phyloP scores from a whole-genome alignment of 768 basidiomycete genomes.

The Basidioascus undulatus region DNA sequence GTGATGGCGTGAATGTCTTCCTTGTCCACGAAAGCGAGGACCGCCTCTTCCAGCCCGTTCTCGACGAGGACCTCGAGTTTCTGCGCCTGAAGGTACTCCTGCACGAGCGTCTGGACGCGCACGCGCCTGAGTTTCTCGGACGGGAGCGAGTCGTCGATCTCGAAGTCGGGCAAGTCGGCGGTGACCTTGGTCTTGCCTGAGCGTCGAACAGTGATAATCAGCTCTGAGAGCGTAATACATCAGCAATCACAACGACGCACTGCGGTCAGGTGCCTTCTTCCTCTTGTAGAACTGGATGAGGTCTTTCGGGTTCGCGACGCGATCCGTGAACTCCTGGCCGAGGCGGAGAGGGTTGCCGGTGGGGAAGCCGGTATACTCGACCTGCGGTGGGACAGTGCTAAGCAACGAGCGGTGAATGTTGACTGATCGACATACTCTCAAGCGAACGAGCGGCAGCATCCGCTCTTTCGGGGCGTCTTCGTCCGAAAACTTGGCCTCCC shows the following conservation, averaged over 20 bases:
- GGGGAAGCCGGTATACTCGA: constrained; percentile 26
- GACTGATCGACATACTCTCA: constrained; percentile 31
- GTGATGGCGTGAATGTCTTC: constrained; percentile 84
- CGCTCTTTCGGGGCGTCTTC: constrained; percentile 24
- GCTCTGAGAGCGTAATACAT: constrained; percentile 9
- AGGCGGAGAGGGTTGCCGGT: constrained; percentile 92
- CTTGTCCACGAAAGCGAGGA: constrained; percentile 89
- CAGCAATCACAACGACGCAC: not conserved
- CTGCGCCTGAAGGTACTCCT: constrained; percentile 77
- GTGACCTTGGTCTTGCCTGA: constrained; percentile 27
- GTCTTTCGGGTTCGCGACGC: constrained; percentile 82
- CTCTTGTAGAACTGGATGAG: constrained; percentile 71
- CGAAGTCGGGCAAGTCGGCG: constrained; percentile 50
- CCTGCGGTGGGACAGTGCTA: not conserved
- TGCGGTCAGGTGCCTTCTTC: constrained; percentile 32
- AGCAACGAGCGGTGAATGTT: not conserved
- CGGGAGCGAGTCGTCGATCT: constrained; percentile 46
- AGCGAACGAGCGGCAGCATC: constrained; percentile 67
- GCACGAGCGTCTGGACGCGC: constrained; percentile 66
- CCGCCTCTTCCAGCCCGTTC: constrained; percentile 75
- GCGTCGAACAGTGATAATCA: not conserved
- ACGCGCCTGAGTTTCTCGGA: constrained; percentile 37
- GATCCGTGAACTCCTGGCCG: constrained; percentile 78
- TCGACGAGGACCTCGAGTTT: constrained; percentile 78
- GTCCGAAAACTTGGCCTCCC: constrained; percentile 48